Percentiles rank a stretch among this genome's conserved stretches.
Evolutionary conservation across 345 rosid genomes (phyloP).

Genomic region (Triadica sebifera): DNA sequence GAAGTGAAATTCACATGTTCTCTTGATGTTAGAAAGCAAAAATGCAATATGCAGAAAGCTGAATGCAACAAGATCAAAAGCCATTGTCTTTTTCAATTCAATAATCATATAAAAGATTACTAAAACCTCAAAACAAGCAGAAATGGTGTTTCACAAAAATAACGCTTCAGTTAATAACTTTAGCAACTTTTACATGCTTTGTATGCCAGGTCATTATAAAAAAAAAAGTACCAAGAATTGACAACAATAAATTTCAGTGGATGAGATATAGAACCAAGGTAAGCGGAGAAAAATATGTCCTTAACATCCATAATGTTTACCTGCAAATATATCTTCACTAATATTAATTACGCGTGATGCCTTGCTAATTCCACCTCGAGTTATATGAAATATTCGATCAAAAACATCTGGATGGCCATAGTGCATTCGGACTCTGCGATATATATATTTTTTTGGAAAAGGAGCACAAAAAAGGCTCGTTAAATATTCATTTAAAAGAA

Average conservation of each 20-base stretch:
- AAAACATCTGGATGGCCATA: conserved; percentile 99
- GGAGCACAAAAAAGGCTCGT: neutral
- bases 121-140: neutral
- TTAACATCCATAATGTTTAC: conserved; percentile 31
- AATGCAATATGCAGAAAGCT: neutral
- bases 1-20: neutral
- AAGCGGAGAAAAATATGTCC: neutral
- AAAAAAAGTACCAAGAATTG: neutral
- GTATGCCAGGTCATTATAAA: neutral
- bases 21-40: neutral
- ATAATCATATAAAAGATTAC: neutral
- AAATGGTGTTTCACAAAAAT: neutral
- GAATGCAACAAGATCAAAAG: neutral
- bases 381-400: conserved; percentile 88
- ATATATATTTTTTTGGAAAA: conserved; percentile 15
- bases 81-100: neutral
- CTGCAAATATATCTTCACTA: conserved; percentile 98
- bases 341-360: conserved; percentile 96
- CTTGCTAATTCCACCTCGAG: conserved; percentile 98
- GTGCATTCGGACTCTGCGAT: conserved; percentile 96
- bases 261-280: neutral
- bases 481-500: neutral
- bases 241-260: neutral
- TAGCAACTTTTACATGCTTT: neutral
- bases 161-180: neutral